Conservation (phyloP, 2,329 filamentous ascomycete genomes). For the Ambrosiella beaveri region DNA sequence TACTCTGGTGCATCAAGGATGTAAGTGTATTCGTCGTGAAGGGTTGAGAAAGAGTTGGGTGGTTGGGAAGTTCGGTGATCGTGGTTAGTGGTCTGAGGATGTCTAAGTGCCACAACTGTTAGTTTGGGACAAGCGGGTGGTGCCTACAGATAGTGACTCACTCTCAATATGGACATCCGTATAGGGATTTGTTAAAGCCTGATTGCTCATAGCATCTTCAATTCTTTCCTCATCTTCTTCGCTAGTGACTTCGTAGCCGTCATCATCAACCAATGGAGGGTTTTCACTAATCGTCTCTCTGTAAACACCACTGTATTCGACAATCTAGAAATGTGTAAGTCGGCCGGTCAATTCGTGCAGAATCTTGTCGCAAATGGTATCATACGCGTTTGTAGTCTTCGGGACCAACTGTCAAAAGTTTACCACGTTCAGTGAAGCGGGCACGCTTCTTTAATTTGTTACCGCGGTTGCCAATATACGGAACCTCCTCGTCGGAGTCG, state of each 20-base stretch:
- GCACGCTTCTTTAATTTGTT: slow-evolving; percentile 65
- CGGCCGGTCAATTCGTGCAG: neutral
- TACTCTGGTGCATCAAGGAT: slow-evolving; percentile 51
- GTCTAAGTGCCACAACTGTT: slow-evolving; percentile 27
- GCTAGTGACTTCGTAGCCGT: slow-evolving; percentile 60
- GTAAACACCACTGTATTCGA: slow-evolving; percentile 57
- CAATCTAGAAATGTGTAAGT: slow-evolving; percentile 29
- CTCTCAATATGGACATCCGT: slow-evolving; percentile 53
- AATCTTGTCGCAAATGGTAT: neutral
- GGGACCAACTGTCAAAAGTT: slow-evolving; percentile 48
- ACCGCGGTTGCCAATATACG: slow-evolving; percentile 54
- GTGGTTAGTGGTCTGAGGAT: slow-evolving; percentile 60
- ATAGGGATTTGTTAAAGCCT: slow-evolving; percentile 60
- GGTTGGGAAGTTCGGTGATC: slow-evolving; percentile 54
- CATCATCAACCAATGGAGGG: slow-evolving; percentile 54
- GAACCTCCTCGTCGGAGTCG: slow-evolving; percentile 58
- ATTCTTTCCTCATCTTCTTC: slow-evolving; percentile 49
- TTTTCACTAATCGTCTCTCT: slow-evolving; percentile 60
- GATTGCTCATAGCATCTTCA: slow-evolving; percentile 41
- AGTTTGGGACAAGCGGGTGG: slow-evolving; percentile 14
- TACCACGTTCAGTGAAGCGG: slow-evolving; percentile 52
- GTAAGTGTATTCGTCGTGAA: slow-evolving; percentile 59
- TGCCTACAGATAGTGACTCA: slow-evolving; percentile 24
- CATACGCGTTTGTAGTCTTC: slow-evolving; percentile 54
- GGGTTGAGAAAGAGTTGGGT: slow-evolving; percentile 56